Conservation (phyloP, 306 rosid species). For the Rubus idaeus region DNA sequence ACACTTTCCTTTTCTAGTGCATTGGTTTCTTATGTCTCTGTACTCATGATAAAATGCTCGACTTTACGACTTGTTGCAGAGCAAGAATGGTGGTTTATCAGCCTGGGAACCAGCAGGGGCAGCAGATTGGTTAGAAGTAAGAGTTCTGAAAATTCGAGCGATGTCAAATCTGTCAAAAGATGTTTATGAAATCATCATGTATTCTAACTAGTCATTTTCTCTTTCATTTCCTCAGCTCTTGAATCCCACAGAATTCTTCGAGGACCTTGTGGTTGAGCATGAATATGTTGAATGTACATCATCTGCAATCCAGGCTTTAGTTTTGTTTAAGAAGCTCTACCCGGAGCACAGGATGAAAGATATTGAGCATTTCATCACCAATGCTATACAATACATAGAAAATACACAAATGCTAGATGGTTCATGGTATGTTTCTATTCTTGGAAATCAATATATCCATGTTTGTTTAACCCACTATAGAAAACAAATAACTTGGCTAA, state of each 20-base stretch:
- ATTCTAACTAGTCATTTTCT: neutral
- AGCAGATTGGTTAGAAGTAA: conserved; percentile 69
- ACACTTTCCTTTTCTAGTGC: neutral
- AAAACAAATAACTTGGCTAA: neutral
- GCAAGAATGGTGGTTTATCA: conserved; percentile 65
- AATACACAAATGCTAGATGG: conserved; percentile 15
- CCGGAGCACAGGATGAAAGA: conserved; percentile 17
- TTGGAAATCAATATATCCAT: neutral
- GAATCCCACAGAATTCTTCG: conserved; percentile 15
- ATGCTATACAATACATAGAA: neutral
- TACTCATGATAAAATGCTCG: neutral
- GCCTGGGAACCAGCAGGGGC: conserved; percentile 71
- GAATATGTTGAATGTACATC: conserved; percentile 21
- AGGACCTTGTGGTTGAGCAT: conserved; percentile 15
- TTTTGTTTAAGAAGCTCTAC: conserved; percentile 5
- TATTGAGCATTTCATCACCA: neutral
- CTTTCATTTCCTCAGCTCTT: neutral
- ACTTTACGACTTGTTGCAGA: conserved; percentile 35
- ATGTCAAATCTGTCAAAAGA: neutral
- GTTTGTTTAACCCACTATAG: neutral
- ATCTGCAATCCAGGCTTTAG: conserved; percentile 10
- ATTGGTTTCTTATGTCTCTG: neutral
- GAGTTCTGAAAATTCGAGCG: neutral
- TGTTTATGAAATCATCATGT: neutral
- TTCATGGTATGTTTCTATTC: conserved; percentile 3